Evolutionary conservation across 2,329 filamentous ascomycete genomes (phyloP), one percentile per base, ranked within the genome.

Genomic region (Colletotrichum limetticola): DNA sequence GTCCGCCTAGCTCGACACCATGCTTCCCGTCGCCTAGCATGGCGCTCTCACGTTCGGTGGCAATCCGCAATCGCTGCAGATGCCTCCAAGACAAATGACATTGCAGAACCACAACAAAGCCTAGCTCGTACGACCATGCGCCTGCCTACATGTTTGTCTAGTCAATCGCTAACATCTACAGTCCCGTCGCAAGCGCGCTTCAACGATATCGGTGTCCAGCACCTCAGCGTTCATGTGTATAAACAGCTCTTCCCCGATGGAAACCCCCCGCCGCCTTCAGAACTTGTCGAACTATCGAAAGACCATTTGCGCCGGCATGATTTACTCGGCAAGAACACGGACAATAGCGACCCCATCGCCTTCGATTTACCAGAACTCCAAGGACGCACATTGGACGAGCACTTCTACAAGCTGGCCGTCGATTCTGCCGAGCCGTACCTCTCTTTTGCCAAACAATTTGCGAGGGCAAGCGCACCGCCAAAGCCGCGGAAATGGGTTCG

Each of bases 151-250:
- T 56, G 14, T 24, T 46, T 49, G 19, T n/a, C 7, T 6, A 7
- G 30, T 3, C 57, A 72, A 9, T 55, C 32, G 32, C 35, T 74
- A 24, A 70, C 56, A 71, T 77, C 72, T 26, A 53, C 74, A 87
- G 85, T 89, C 35, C 79, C 83, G 0, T 88, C 89, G 7, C 83
- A 88, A 69, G 87, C 94, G 61, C 91, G 97, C 76, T 94, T 93
- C 85, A 99, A 97, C 83, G 94, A 97, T 77, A 95, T 99, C 78
- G 95, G 94, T 66, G 94, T 99, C 52, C 97, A 99, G 84, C 96
- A 98, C 79, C 86, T 99, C 77, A 98, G 95, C 86, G 87, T 89
- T 72, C 89, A 95, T 85, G 88, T 99, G 57, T 94, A 96, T 82
- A 80, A 89, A 1, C 97, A 98, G 82, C 85, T 99, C 55, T 99